phyloP scores from a whole-genome alignment of 176 grass and related monocot genomes.

The Paspalum vaginatum region DNA sequence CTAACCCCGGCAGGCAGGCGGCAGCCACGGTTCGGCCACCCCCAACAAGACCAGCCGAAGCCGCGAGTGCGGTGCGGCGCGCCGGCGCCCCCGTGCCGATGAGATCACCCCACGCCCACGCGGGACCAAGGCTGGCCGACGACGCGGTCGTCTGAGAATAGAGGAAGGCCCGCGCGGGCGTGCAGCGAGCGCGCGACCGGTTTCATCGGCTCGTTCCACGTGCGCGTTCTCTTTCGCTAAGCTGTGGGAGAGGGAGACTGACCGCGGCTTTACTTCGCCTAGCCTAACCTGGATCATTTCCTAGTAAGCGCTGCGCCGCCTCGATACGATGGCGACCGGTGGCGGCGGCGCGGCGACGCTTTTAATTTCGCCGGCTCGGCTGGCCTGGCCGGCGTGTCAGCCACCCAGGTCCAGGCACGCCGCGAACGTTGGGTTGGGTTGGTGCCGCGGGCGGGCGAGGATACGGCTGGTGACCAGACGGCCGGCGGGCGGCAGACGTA shows the following conservation, averaged over 20 bases:
- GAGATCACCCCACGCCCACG: not conserved
- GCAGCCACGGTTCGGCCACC: slow-evolving; percentile 30
- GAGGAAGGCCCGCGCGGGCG: not conserved
- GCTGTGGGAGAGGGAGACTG: not conserved
- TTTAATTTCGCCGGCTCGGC: slow-evolving; percentile 1
- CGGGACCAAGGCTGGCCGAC: too few species aligned
- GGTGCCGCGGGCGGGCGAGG: not conserved
- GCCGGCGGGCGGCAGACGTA: not conserved
- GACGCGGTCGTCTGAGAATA: not conserved
- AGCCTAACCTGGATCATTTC: not conserved
- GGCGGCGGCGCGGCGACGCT: not conserved
- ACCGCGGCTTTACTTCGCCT: not conserved
- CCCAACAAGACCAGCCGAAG: not conserved
- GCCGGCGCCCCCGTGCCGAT: not conserved
- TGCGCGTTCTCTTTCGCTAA: slow-evolving; percentile 22
- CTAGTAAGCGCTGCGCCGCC: not conserved
- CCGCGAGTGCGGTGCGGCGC: not conserved
- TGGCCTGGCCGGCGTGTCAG: not conserved
- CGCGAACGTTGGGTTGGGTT: not conserved
- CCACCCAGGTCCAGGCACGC: not conserved
- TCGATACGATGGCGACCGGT: not conserved
- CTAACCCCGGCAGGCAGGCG: not conserved
- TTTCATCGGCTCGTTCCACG: not conserved
- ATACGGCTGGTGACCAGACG: not conserved
- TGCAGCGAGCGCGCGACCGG: slow-evolving; percentile 11